Evolutionary conservation across 306 rosid genomes (phyloP).

Genomic region (Begonia peltatifolia): DNA sequence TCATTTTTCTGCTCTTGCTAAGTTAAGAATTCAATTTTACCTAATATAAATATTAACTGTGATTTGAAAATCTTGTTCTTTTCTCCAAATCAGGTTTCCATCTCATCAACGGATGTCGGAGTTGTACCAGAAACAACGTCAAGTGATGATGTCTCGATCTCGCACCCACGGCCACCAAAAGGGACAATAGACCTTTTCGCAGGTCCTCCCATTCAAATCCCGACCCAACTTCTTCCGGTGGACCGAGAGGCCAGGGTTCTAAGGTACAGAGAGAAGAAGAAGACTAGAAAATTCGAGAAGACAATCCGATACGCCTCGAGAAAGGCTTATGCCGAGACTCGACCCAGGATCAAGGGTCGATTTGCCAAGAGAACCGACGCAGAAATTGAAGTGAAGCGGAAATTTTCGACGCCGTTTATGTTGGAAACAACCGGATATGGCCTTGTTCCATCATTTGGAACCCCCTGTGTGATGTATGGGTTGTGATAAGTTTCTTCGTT

Average conservation of each 20-base stretch:
- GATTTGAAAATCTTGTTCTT: too few species aligned
- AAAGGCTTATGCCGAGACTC: conserved; percentile 91
- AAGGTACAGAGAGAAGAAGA: conserved; percentile 83
- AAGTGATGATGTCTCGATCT: conserved; percentile 36
- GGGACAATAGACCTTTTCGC: conserved; percentile 78
- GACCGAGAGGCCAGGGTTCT: conserved; percentile 88
- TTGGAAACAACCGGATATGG: conserved; percentile 57
- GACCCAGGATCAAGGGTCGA: conserved; percentile 89
- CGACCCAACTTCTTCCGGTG: conserved; percentile 53
- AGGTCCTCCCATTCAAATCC: conserved; percentile 39
- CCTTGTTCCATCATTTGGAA: conserved; percentile 69
- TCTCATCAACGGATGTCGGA: conserved; percentile 75
- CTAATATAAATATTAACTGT: too few species aligned
- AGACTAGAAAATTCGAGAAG: conserved; percentile 82
- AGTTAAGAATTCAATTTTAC: too few species aligned
- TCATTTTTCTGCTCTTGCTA: too few species aligned
- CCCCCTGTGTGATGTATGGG: background rate
- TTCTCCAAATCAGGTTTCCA: conserved; percentile 35
- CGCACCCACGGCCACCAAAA: conserved; percentile 53
- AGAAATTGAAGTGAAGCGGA: conserved; percentile 62
- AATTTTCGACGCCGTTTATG: conserved; percentile 53
- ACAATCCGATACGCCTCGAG: conserved; percentile 90
- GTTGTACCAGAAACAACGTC: conserved; percentile 70
- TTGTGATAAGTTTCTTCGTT: too few species aligned
- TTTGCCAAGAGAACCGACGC: conserved; percentile 63